A percentile compares a stretch with the other conserved stretches of the same genome.
phyloP scores from a whole-genome alignment of 305 asterid species.

The Solanum chacoense region DNA sequence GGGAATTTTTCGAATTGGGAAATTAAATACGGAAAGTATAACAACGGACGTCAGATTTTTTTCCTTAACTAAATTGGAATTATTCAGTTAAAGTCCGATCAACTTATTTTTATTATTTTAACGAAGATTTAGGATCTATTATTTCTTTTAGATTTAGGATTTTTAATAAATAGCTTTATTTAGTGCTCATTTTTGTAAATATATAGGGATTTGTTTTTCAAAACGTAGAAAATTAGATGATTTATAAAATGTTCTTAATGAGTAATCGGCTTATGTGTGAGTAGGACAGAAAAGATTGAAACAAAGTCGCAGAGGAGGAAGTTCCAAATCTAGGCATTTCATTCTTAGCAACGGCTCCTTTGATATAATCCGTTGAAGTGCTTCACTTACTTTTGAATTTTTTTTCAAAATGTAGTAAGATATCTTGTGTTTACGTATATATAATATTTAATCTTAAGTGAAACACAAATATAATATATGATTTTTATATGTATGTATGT shows the following conservation, averaged over 20 bases:
- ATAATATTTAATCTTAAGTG: background rate
- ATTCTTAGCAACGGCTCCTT: background rate
- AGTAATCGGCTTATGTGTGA: no score
- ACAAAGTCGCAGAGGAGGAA: background rate
- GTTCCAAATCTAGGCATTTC: background rate
- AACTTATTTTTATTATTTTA: background rate
- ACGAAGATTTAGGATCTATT: background rate
- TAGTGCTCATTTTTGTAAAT: background rate
- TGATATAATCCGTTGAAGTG: no score
- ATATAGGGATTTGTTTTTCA: background rate
- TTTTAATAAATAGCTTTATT: background rate
- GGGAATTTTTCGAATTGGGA: background rate
- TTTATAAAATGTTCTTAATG: no score
- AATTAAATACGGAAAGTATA: background rate
- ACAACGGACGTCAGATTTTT: background rate
- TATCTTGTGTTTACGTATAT: background rate
- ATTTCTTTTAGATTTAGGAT: no score
- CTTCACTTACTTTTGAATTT: no score
- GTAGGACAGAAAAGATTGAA: no score
- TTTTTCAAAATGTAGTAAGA: background rate
- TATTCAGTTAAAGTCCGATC: background rate
- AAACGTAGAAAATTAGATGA: background rate
- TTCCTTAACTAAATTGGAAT: background rate
- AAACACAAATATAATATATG: background rate
- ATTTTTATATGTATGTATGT: background rate